Evolutionary conservation across 139 green algal genomes (phyloP).

Genomic region (Raphidocelis subcapitata): DNA sequence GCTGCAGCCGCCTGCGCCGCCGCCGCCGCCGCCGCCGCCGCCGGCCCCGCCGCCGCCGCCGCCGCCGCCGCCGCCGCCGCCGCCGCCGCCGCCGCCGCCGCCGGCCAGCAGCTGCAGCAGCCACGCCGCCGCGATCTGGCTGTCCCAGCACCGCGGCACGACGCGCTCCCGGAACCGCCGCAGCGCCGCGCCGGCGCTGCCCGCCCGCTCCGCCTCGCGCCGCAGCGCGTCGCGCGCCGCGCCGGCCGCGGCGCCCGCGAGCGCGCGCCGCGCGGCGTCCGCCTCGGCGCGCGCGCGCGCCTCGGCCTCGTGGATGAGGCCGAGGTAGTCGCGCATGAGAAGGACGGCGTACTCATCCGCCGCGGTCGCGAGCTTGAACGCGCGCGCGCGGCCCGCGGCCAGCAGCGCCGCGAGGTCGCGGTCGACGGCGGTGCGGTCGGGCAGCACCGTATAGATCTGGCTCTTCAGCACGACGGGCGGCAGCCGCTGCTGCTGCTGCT

Average conservation of each 20-base stretch:
- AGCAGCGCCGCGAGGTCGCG: constrained; percentile 15
- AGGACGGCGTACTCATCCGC: constrained; percentile 17
- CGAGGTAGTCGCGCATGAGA: constrained; percentile 9
- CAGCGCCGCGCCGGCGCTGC: background rate
- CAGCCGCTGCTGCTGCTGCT: constrained; percentile 12
- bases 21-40: background rate
- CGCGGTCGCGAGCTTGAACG: constrained; percentile 12
- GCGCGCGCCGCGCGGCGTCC: background rate
- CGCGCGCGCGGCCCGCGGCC: background rate
- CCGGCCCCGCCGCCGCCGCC: background rate
- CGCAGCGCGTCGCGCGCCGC: background rate
- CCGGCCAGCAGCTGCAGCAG: constrained; percentile 21
- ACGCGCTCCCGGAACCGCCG: constrained; percentile 2
- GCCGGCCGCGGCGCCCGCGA: background rate
- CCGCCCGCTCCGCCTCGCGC: background rate
- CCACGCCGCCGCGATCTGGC: background rate
- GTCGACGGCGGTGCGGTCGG: constrained; percentile 19
- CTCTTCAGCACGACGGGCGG: constrained; percentile 16
- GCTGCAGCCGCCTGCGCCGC: background rate
- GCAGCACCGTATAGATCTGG: constrained; percentile 22
- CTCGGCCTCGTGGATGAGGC: constrained; percentile 5
- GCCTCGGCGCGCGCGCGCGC: background rate
- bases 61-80: background rate
- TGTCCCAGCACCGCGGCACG: constrained; percentile 2
- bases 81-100: background rate